A percentile compares a stretch with the other conserved stretches of the same genome.
These are phyloP conservation scores for Vigna angularis DNA, from an alignment of 306 rosid species.

Conservation along the genomic window DNA sequence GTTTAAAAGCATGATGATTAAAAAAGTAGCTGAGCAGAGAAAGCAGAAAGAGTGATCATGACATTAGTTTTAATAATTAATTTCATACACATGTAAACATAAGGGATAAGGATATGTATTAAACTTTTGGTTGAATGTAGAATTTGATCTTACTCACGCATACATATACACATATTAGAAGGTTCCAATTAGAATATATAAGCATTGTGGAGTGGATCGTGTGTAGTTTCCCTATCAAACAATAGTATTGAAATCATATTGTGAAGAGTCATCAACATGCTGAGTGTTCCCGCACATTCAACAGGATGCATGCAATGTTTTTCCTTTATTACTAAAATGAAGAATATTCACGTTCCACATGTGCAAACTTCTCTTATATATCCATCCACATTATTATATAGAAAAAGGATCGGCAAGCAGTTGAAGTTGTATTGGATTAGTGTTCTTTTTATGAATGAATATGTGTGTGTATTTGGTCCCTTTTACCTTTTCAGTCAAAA, in stretches of 20 bases:
- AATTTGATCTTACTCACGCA: background rate
- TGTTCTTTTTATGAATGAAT: too few species aligned
- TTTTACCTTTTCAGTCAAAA: background rate
- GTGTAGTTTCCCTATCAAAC: background rate
- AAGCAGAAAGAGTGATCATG: background rate
- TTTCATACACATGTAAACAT: background rate
- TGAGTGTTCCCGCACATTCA: constrained; percentile 33
- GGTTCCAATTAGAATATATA: background rate
- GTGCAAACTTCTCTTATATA: background rate
- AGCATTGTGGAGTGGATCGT: background rate
- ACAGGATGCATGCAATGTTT: constrained; percentile 22
- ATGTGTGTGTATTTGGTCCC: too few species aligned
- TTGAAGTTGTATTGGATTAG: background rate
- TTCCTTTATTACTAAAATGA: constrained; percentile 1
- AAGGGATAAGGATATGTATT: background rate
- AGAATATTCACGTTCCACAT: background rate
- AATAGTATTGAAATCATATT: background rate
- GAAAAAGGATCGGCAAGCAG: too few species aligned
- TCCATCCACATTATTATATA: background rate
- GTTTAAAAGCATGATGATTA: constrained; percentile 19
- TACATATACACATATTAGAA: background rate
- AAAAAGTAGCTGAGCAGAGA: background rate
- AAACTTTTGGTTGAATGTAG: background rate
- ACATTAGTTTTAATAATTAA: background rate
- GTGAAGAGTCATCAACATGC: constrained; percentile 29